Conservation (phyloP, 2,329 filamentous ascomycete species). For the Penicillium hesseltinei region DNA sequence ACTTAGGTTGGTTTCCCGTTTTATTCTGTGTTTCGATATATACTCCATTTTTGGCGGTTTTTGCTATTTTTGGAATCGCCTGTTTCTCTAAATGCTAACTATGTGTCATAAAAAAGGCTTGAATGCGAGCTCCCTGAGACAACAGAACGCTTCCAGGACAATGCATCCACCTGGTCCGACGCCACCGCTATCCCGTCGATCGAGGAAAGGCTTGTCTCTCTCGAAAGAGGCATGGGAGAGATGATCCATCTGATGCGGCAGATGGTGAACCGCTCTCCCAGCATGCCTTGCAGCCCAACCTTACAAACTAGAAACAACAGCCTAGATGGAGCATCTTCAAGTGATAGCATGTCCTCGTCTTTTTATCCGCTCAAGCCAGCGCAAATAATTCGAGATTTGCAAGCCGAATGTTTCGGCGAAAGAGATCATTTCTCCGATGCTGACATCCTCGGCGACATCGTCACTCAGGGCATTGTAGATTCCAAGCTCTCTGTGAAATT, state of each 20-base stretch:
- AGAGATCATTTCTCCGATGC: constrained; percentile 25
- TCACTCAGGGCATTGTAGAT: constrained; percentile 32
- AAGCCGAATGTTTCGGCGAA: constrained; percentile 33
- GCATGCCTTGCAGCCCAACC: constrained; percentile 16
- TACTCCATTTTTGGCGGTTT: neutral
- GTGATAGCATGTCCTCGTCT: constrained; percentile 22
- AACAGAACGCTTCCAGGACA: constrained; percentile 35
- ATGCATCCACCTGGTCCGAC: constrained; percentile 31
- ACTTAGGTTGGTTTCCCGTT: constrained; percentile 30
- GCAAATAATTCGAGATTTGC: constrained; percentile 34
- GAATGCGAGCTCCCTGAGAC: constrained; percentile 38
- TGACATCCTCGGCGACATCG: constrained; percentile 26
- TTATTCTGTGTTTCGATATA: neutral
- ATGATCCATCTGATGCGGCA: constrained; percentile 37
- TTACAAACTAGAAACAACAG: constrained; percentile 23
- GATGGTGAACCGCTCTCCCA: constrained; percentile 30
- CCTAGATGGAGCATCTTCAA: constrained; percentile 24
- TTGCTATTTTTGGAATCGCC: neutral
- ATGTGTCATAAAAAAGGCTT: constrained; percentile 24
- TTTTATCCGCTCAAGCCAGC: constrained; percentile 30
- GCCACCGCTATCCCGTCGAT: constrained; percentile 34
- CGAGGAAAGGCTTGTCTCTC: constrained; percentile 33
- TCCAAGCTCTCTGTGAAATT: constrained; percentile 32
- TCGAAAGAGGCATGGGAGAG: constrained; percentile 36
- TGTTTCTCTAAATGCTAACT: constrained; percentile 8